A percentile compares a stretch with the other conserved stretches of the same genome.
Evolutionary conservation across 345 rosid species (phyloP).

Genomic region (Murraya koenigii): DNA sequence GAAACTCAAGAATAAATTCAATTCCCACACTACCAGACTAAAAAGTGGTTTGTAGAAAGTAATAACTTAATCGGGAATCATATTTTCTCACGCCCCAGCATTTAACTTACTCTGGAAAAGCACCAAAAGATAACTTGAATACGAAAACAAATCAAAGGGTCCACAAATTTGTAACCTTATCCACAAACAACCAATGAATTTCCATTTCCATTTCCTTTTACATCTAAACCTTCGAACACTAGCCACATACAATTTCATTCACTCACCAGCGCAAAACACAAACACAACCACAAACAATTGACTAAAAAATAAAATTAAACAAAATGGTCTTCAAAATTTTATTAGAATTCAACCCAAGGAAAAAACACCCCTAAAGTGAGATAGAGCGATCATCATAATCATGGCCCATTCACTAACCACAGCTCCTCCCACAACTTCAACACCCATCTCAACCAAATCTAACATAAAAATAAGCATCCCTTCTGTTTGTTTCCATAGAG

Average conservation of each 20-base stretch:
- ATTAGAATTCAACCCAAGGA: constrained; percentile 12
- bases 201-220: background rate
- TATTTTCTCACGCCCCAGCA: too few species aligned
- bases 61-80: too few species aligned
- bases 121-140: background rate
- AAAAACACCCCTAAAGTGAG: background rate
- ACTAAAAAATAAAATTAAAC: background rate
- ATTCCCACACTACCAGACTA: too few species aligned
- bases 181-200: constrained; percentile 43
- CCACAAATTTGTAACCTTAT: constrained; percentile 41
- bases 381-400: background rate
- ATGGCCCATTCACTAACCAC: constrained; percentile 45
- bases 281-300: constrained; percentile 2
- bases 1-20: too few species aligned
- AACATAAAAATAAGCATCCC: constrained; percentile 11
- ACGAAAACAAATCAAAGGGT: background rate
- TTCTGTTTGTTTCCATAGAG: constrained; percentile 15
- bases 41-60: too few species aligned
- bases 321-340: background rate
- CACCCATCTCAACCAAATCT: constrained; percentile 18
- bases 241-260: constrained; percentile 16
- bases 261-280: background rate
- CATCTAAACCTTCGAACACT: constrained; percentile 24
- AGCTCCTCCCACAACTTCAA: constrained; percentile 30
- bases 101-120: too few species aligned